Conservation (phyloP, 1,284 basidiomycete genomes). For the Mycena sp. region DNA sequence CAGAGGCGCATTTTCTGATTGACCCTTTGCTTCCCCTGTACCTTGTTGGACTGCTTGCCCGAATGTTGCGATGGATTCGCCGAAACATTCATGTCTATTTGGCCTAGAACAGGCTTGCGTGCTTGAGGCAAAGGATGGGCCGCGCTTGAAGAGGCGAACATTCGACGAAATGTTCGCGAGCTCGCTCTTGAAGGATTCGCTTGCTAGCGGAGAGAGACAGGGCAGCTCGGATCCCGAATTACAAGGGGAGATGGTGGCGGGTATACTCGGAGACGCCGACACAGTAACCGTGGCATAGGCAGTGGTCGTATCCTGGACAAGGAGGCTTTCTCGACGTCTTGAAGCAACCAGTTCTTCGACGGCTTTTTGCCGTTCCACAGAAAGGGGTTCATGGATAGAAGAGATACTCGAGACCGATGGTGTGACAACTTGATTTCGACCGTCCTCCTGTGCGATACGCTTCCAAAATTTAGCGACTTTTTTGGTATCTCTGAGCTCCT, state of each 20-base stretch:
- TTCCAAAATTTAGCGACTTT: slow-evolving; percentile 61
- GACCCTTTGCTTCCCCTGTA: slow-evolving; percentile 7
- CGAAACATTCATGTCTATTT: slow-evolving; percentile 19
- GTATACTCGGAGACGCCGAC: neutral
- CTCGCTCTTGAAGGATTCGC: slow-evolving; percentile 37
- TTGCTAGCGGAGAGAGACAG: slow-evolving; percentile 37
- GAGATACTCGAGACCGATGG: slow-evolving; percentile 63
- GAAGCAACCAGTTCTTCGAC: slow-evolving; percentile 44
- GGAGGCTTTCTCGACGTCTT: slow-evolving; percentile 20
- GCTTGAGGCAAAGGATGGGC: slow-evolving; percentile 6
- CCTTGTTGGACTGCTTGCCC: slow-evolving; percentile 1
- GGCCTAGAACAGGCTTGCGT: slow-evolving; percentile 19
- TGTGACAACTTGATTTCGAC: slow-evolving; percentile 48
- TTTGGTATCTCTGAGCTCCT: slow-evolving; percentile 51
- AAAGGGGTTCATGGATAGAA: slow-evolving; percentile 53
- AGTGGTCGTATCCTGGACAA: neutral
- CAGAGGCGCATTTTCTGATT: slow-evolving; percentile 9
- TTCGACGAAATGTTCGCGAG: slow-evolving; percentile 28
- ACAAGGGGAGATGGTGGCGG: slow-evolving; percentile 9
- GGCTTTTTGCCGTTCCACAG: slow-evolving; percentile 50
- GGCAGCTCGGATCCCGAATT: slow-evolving; percentile 9
- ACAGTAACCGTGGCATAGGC: neutral
- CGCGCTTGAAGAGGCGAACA: slow-evolving; percentile 29
- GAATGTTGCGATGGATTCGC: neutral
- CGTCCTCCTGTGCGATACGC: slow-evolving; percentile 47